Conservation (phyloP, 768 basidiomycete species). For the Vararia minispora region DNA sequence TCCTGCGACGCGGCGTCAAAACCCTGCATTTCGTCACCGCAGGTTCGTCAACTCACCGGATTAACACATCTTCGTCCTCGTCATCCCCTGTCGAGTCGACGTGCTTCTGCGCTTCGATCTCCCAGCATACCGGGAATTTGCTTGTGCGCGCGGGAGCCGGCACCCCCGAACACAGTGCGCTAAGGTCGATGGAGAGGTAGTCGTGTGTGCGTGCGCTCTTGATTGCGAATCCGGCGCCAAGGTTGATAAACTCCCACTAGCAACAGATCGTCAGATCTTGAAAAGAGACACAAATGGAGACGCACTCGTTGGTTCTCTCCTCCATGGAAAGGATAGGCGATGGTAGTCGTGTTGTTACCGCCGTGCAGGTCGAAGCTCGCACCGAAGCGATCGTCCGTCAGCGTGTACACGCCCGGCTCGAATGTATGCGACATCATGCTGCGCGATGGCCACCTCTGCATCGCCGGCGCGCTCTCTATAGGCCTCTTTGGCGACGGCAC, state of each 20-base stretch:
- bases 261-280: background rate
- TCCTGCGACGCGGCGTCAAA: constrained; percentile 1
- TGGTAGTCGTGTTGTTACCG: constrained; percentile 9
- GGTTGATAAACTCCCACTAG: constrained; percentile 9
- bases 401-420: constrained; percentile 11
- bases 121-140: constrained; percentile 13
- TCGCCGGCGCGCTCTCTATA: background rate
- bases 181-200: constrained; percentile 5
- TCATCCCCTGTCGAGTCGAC: constrained; percentile 7
- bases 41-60: constrained; percentile 5
- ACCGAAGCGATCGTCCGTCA: constrained; percentile 12
- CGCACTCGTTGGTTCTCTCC: constrained; percentile 14
- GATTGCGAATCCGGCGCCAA: constrained; percentile 7
- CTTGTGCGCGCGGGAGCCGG: constrained; percentile 5
- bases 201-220: constrained; percentile 4
- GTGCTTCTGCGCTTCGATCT: constrained; percentile 12
- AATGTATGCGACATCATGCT: no score
- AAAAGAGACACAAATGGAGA: background rate
- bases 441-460: background rate
- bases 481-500: background rate
- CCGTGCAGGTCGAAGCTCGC: constrained; percentile 12
- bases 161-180: background rate
- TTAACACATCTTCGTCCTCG: constrained; percentile 7
- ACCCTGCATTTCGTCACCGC: background rate
- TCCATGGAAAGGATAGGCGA: constrained; percentile 11